Evolutionary conservation across 2,329 filamentous ascomycete species (phyloP).

Genomic region (Tolypocladium capitatum): DNA sequence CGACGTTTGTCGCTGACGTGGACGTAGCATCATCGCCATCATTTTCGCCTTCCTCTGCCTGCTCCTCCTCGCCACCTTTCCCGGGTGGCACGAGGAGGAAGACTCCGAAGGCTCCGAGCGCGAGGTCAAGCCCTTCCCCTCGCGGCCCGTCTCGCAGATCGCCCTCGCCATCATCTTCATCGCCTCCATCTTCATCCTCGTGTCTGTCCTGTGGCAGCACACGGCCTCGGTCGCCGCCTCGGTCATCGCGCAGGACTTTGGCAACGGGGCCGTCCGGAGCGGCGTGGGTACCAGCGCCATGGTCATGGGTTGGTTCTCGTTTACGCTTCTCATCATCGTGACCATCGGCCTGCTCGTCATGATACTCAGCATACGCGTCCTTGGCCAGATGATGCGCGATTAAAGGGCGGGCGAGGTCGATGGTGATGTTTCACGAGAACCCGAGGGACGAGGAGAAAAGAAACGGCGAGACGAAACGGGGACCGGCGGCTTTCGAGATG

Average conservation of each 20-base stretch:
- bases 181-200: conserved; percentile 56
- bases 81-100: conserved; percentile 89
- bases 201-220: conserved; percentile 78
- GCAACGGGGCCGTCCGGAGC: conserved; percentile 74
- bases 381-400: conserved; percentile 43
- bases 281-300: conserved; percentile 91
- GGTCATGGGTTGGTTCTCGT: conserved; percentile 96
- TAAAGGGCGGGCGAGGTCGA: conserved; percentile 4
- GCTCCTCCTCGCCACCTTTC: conserved; percentile 88
- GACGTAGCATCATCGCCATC: conserved; percentile 77
- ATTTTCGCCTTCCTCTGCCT: conserved; percentile 96
- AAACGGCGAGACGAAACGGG: neutral
- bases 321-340: conserved; percentile 83
- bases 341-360: conserved; percentile 91
- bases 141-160: conserved; percentile 80
- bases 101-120: conserved; percentile 70
- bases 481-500: conserved; percentile 1
- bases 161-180: conserved; percentile 86
- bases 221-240: conserved; percentile 92
- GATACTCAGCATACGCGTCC: conserved; percentile 82
- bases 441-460: conserved; percentile 1
- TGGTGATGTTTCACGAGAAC: neutral
- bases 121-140: conserved; percentile 90
- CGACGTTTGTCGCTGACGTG: neutral
- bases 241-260: conserved; percentile 84